Conservation (phyloP, 768 basidiomycete species). For the Boletus bicolor region DNA sequence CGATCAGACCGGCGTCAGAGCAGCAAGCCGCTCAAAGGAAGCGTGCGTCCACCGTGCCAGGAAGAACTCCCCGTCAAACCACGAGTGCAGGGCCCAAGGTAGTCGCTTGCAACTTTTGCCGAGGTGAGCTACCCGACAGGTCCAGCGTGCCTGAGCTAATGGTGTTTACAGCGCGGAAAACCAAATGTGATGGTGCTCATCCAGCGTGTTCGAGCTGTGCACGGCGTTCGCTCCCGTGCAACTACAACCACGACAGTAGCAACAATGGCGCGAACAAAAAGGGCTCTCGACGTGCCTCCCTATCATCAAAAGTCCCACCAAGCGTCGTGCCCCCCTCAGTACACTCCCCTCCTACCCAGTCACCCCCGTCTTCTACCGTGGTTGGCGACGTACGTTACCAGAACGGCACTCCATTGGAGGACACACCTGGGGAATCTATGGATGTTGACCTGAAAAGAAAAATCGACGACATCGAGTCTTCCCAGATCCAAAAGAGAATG, state of each 20-base stretch:
- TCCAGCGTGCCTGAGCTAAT: constrained; percentile 6
- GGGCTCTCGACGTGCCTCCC: constrained; percentile 49
- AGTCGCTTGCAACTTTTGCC: constrained; percentile 86
- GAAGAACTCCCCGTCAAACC: constrained; percentile 53
- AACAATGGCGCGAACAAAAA: constrained; percentile 33
- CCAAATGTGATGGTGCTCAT: constrained; percentile 84
- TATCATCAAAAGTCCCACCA: constrained; percentile 40
- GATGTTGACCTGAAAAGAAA: constrained; percentile 61
- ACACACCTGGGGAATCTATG: constrained; percentile 41
- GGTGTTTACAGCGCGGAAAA: constrained; percentile 66
- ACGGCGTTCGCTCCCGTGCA: constrained; percentile 71
- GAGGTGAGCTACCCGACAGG: constrained; percentile 50
- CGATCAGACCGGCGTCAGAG: constrained; percentile 63
- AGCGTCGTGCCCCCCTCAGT: constrained; percentile 32
- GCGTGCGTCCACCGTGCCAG: constrained; percentile 66
- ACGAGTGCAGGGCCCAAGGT: constrained; percentile 79
- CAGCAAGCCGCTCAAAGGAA: constrained; percentile 67
- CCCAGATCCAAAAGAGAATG: constrained; percentile 67
- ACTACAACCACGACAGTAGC: constrained; percentile 68
- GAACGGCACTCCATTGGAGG: constrained; percentile 38
- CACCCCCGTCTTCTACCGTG: constrained; percentile 43
- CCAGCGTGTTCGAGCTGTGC: constrained; percentile 82
- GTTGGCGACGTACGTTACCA: constrained; percentile 33
- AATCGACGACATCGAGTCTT: constrained; percentile 50
- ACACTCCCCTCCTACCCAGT: constrained; percentile 53